Evolutionary conservation across 192 early-diverging fungal genomes (phyloP).

Genomic region (Spizellomyces sp.): DNA sequence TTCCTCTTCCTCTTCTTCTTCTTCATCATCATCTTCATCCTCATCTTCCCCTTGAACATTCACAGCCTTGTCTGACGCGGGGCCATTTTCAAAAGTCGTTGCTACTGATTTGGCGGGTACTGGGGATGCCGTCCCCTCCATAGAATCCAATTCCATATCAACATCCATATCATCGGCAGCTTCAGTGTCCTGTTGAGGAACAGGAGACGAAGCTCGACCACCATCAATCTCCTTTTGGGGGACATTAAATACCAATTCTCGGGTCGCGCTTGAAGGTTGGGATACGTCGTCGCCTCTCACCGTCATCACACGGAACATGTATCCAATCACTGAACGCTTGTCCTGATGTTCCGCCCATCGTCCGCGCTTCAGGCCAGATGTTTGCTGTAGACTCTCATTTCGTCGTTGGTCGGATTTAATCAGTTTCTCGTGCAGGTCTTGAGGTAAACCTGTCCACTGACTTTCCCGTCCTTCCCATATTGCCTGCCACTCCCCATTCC

Average conservation of each 20-base stretch:
- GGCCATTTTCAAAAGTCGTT: neutral
- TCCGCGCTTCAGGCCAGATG: neutral
- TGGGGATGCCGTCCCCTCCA: neutral
- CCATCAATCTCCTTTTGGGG: no score
- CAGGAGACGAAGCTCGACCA: no score
- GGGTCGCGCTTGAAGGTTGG: neutral
- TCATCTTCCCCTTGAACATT: constrained; percentile 10
- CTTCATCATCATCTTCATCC: constrained; percentile 16
- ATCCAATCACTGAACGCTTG: neutral
- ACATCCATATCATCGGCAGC: neutral
- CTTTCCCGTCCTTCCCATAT: neutral
- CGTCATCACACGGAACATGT: neutral
- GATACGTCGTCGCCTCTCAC: neutral
- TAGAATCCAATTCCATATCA: neutral
- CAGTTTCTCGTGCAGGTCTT: neutral
- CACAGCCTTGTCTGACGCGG: neutral
- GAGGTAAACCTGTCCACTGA: neutral
- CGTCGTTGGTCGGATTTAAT: neutral
- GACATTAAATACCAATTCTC: no score
- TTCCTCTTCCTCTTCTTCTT: constrained; percentile 20
- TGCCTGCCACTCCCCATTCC: no score
- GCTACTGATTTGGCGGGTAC: neutral
- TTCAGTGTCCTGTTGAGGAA: neutral
- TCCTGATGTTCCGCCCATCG: neutral
- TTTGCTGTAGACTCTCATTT: no score